phyloP scores from a whole-genome alignment of 2,329 filamentous ascomycete genomes.

The Paecilomyces sp. region DNA sequence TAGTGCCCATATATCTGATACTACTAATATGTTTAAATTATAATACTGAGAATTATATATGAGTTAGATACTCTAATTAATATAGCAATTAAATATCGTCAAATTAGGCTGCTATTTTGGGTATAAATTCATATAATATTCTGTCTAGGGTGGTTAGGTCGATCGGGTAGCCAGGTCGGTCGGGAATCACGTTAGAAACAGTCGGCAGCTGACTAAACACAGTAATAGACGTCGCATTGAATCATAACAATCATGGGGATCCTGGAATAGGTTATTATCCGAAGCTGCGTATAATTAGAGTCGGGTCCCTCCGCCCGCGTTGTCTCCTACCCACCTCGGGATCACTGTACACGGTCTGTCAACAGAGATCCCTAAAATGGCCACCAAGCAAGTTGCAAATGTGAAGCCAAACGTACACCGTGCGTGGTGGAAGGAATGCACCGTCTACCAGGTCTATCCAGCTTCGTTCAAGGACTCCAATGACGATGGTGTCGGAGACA shows the following conservation, averaged over 20 bases:
- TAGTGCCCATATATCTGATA: too few relatives aligned
- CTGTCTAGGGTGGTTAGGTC: too few relatives aligned
- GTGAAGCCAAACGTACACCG: conserved; percentile 14
- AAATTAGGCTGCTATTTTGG: too few relatives aligned
- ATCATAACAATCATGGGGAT: background rate
- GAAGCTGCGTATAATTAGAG: background rate
- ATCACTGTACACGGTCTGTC: background rate
- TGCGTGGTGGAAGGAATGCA: conserved; percentile 53
- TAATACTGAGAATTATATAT: too few relatives aligned
- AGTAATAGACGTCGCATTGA: background rate
- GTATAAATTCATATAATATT: too few relatives aligned
- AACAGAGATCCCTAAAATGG: background rate
- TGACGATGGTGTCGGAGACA: conserved; percentile 54
- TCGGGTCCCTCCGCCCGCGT: background rate
- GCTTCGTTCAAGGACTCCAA: conserved; percentile 49
- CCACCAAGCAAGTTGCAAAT: conserved; percentile 2
- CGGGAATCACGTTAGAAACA: too few relatives aligned
- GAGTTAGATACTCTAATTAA: too few relatives aligned
- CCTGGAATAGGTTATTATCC: conserved; percentile 1
- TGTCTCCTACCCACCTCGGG: background rate
- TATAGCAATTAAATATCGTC: too few relatives aligned
- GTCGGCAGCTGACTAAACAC: too few relatives aligned
- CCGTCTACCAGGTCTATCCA: conserved; percentile 55
- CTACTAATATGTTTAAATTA: too few relatives aligned
- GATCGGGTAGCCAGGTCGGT: too few relatives aligned